Conservation (phyloP, 1,139 yeast species). For the Sugiyamaella japonica region DNA sequence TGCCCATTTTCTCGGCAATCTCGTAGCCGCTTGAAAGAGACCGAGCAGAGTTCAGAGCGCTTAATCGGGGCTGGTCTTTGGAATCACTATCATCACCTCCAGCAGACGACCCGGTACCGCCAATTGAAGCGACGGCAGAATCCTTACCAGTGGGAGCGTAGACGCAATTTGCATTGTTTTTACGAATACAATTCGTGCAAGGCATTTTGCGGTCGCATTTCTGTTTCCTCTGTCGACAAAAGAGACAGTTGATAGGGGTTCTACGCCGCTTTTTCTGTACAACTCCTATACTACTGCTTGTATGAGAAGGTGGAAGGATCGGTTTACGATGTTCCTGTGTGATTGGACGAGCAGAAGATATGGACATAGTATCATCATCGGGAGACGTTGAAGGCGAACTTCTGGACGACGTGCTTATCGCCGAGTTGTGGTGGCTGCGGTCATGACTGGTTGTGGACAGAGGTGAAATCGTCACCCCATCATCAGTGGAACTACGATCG, state of each 20-base stretch:
- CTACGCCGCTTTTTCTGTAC: slow-evolving; percentile 28
- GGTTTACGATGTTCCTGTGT: slow-evolving; percentile 7
- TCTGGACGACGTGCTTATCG: slow-evolving; percentile 2
- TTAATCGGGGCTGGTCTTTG: neutral
- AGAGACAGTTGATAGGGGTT: slow-evolving; percentile 36
- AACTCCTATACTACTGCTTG: slow-evolving; percentile 9
- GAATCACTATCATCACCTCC: neutral
- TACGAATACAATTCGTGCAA: slow-evolving; percentile 38
- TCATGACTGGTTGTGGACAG: neutral
- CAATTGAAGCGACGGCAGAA: slow-evolving; percentile 8
- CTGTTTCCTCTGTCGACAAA: slow-evolving; percentile 40
- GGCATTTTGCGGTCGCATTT: slow-evolving; percentile 42
- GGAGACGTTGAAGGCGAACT: slow-evolving; percentile 9
- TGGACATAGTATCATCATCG: slow-evolving; percentile 11
- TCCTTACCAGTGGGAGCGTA: slow-evolving; percentile 25
- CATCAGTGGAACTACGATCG: neutral
- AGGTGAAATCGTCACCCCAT: neutral
- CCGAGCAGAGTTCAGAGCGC: neutral
- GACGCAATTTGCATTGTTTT: slow-evolving; percentile 34
- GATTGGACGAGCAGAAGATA: slow-evolving; percentile 2
- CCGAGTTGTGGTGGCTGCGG: neutral
- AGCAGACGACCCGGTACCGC: slow-evolving; percentile 1
- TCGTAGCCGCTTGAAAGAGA: neutral
- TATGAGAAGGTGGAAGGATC: slow-evolving; percentile 18
- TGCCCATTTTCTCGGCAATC: slow-evolving; percentile 11